A percentile compares a stretch with the other conserved stretches of the same genome.
Conservation (phyloP, 164 flowering plant species). For the Cinnamomum micranthum region DNA sequence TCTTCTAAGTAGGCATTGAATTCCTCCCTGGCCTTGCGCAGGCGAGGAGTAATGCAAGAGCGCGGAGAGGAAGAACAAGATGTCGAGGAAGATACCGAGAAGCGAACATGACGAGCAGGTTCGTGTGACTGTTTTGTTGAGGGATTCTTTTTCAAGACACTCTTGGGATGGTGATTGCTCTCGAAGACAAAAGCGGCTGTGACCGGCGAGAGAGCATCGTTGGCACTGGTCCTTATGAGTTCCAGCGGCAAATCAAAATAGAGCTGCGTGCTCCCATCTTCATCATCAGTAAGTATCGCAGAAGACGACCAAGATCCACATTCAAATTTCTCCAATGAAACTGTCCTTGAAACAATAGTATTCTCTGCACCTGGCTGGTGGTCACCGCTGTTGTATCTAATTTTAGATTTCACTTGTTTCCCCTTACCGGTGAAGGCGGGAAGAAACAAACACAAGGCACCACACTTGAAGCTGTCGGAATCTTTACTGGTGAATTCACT, state of each 20-base stretch:
- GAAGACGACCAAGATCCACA: constrained; percentile 74
- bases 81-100: constrained; percentile 33
- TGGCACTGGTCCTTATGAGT: constrained; percentile 33
- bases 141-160: constrained; percentile 43
- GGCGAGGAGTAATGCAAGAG: constrained; percentile 59
- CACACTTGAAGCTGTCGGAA: constrained; percentile 43
- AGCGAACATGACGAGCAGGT: constrained; percentile 53
- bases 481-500: constrained; percentile 3
- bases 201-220: constrained; percentile 47
- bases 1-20: constrained; percentile 62
- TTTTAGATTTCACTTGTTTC: constrained; percentile 41
- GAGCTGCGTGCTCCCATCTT: constrained; percentile 7
- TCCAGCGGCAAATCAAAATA: constrained; percentile 60
- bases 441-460: constrained; percentile 56
- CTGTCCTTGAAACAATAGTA: constrained; percentile 39
- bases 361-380: constrained; percentile 7
- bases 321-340: constrained; percentile 64
- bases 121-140: constrained; percentile 27
- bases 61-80: constrained; percentile 26
- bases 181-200: constrained; percentile 52
- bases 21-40: constrained; percentile 71
- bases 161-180: constrained; percentile 30
- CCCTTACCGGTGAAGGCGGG: constrained; percentile 49
- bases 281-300: constrained; percentile 17
- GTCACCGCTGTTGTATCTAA: constrained; percentile 3